A percentile compares a stretch with the other conserved stretches of the same genome.
phyloP scores from a whole-genome alignment of 768 basidiomycete genomes.

The Rhizopogon sp. region DNA sequence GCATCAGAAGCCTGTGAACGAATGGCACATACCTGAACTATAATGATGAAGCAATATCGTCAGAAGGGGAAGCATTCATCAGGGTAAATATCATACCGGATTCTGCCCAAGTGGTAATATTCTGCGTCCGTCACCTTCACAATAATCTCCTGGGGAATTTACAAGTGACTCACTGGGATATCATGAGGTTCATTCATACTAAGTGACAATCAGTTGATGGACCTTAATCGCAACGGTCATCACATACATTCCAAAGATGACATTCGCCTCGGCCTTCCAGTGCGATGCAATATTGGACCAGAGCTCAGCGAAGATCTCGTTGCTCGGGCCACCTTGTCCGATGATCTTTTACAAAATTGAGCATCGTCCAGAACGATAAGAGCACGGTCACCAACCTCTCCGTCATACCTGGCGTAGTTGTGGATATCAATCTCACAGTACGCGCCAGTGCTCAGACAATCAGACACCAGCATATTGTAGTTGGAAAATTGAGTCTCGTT shows the following conservation, averaged over 20 bases:
- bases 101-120: constrained; percentile 43
- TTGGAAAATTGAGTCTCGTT: constrained; percentile 38
- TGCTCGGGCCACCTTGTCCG: constrained; percentile 57
- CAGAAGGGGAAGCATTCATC: background rate
- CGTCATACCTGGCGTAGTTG: constrained; percentile 57
- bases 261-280: constrained; percentile 35
- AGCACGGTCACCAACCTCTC: constrained; percentile 23
- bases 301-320: constrained; percentile 46
- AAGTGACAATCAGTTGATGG: background rate
- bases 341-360: constrained; percentile 36
- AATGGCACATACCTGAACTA: background rate
- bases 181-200: constrained; percentile 68
- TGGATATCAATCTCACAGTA: constrained; percentile 54
- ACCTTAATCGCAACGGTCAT: background rate
- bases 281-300: constrained; percentile 50
- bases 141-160: background rate
- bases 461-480: constrained; percentile 42
- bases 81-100: constrained; percentile 12
- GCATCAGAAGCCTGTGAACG: background rate
- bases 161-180: constrained; percentile 27
- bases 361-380: background rate
- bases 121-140: constrained; percentile 6
- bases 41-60: background rate
- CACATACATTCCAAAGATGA: constrained; percentile 47
- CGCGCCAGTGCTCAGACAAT: constrained; percentile 43